These are phyloP conservation scores for Chaetomium fimeti DNA, from an alignment of 495 filamentous ascomycete species.

Conservation along the genomic window DNA sequence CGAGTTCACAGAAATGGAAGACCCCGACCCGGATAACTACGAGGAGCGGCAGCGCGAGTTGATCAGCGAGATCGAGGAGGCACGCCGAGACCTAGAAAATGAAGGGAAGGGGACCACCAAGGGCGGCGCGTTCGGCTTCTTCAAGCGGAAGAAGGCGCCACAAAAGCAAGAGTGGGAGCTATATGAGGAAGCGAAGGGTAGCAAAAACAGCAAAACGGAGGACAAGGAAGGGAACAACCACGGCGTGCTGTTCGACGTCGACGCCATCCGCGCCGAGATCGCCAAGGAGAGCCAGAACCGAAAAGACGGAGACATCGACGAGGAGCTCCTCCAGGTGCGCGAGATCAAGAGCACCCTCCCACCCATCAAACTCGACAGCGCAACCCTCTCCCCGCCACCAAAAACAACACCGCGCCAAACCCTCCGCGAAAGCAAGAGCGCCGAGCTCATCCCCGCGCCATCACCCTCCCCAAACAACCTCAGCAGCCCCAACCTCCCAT, in stretches of 20 bases:
- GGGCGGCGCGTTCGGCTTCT: constrained; percentile 63
- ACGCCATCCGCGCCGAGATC: constrained; percentile 85
- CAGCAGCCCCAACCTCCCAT: not conserved
- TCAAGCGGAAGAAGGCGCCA: constrained; percentile 65
- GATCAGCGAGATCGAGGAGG: constrained; percentile 95
- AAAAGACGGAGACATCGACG: constrained; percentile 30
- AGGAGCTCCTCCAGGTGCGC: constrained; percentile 61
- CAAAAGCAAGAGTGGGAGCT: constrained; percentile 94
- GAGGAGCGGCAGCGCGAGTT: constrained; percentile 83
- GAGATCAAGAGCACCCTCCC: constrained; percentile 86
- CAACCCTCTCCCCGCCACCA: constrained; percentile 23
- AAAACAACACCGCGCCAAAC: constrained; percentile 37
- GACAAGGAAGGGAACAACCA: constrained; percentile 50
- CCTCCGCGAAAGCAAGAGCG: constrained; percentile 53
- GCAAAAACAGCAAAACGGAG: constrained; percentile 37
- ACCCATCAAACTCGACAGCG: constrained; percentile 72
- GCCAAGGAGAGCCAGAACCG: constrained; percentile 58
- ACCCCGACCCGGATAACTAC: constrained; percentile 94
- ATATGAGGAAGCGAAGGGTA: constrained; percentile 61
- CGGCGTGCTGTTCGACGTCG: constrained; percentile 86
- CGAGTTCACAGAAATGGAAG: constrained; percentile 96
- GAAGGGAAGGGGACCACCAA: constrained; percentile 47
- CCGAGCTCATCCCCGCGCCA: constrained; percentile 28
- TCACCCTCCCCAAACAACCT: not conserved
- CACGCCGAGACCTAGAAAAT: constrained; percentile 77